Evolutionary conservation across 2,329 filamentous ascomycete species (phyloP).

Genomic region (Aspergillus sclerotialis): DNA sequence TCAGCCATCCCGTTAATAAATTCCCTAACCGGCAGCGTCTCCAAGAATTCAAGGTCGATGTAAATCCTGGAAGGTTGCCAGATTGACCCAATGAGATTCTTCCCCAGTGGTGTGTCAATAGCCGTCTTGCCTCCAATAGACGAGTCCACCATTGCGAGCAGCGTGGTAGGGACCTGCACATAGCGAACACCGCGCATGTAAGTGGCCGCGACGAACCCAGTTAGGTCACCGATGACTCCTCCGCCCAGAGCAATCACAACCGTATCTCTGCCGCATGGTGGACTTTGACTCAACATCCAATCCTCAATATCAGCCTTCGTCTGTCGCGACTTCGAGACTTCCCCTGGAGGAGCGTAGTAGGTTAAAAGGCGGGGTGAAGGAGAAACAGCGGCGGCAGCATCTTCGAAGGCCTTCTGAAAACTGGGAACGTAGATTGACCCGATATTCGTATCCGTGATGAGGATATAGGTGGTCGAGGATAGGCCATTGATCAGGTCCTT

Average conservation of each 20-base stretch:
- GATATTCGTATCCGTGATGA: slow-evolving; percentile 95
- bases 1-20: slow-evolving; percentile 99
- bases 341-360: slow-evolving; percentile 81
- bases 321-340: slow-evolving; percentile 85
- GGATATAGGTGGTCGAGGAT: slow-evolving; percentile 82
- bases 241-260: slow-evolving; percentile 92
- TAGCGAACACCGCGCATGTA: slow-evolving; percentile 98
- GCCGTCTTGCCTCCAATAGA: slow-evolving; percentile 98
- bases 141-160: slow-evolving; percentile 96
- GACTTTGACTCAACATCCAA: slow-evolving; percentile 81
- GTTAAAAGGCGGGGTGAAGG: slow-evolving; percentile 65
- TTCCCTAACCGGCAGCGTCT: slow-evolving; percentile 81
- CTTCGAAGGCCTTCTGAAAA: slow-evolving; percentile 63
- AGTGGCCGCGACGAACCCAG: slow-evolving; percentile 92
- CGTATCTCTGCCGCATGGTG: slow-evolving; percentile 84
- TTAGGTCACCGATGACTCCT: slow-evolving; percentile 96
- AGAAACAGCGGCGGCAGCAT: slow-evolving; percentile 38
- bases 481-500: slow-evolving; percentile 72
- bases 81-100: slow-evolving; percentile 92
- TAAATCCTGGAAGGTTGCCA: slow-evolving; percentile 95
- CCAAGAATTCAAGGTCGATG: slow-evolving; percentile 85
- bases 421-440: slow-evolving; percentile 69
- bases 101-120: slow-evolving; percentile 91
- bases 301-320: slow-evolving; percentile 96
- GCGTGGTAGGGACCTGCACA: slow-evolving; percentile 90